phyloP scores from a whole-genome alignment of 257 asterid species.

The Lithospermum erythrorhizon region DNA sequence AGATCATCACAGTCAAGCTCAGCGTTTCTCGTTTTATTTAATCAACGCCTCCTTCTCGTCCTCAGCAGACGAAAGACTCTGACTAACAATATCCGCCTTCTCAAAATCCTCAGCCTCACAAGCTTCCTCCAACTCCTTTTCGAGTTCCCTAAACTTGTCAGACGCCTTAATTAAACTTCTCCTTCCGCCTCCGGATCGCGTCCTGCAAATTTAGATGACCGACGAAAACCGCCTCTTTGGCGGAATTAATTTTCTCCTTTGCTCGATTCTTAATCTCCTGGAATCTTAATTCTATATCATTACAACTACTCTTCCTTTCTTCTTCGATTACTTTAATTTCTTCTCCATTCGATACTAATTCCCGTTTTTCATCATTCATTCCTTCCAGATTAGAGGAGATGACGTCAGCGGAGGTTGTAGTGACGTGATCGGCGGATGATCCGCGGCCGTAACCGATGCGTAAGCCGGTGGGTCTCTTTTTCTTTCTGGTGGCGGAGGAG shows the following conservation, averaged over 20 bases:
- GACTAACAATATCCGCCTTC: slow-evolving; percentile 33
- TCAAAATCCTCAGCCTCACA: slow-evolving; percentile 43
- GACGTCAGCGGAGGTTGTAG: too few relatives aligned
- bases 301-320: not conserved
- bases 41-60: slow-evolving; percentile 21
- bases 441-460: slow-evolving; percentile 34
- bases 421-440: not conserved
- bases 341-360: too few relatives aligned
- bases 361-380: too few relatives aligned
- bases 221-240: slow-evolving; percentile 20
- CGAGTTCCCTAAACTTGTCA: slow-evolving; percentile 20
- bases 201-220: slow-evolving; percentile 24
- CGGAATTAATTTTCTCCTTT: slow-evolving; percentile 18
- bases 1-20: slow-evolving; percentile 24
- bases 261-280: slow-evolving; percentile 18
- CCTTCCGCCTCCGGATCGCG: slow-evolving; percentile 28
- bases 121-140: slow-evolving; percentile 35
- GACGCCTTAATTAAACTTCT: slow-evolving; percentile 26
- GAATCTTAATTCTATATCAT: slow-evolving; percentile 13
- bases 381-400: too few relatives aligned
- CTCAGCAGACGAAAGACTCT: slow-evolving; percentile 29
- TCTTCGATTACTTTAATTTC: not conserved
- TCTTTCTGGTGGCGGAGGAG: slow-evolving; percentile 26
- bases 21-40: slow-evolving; percentile 24
- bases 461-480: slow-evolving; percentile 31